Evolutionary conservation across 441 rosid genomes (phyloP).

Genomic region (Gossypium laxum): DNA sequence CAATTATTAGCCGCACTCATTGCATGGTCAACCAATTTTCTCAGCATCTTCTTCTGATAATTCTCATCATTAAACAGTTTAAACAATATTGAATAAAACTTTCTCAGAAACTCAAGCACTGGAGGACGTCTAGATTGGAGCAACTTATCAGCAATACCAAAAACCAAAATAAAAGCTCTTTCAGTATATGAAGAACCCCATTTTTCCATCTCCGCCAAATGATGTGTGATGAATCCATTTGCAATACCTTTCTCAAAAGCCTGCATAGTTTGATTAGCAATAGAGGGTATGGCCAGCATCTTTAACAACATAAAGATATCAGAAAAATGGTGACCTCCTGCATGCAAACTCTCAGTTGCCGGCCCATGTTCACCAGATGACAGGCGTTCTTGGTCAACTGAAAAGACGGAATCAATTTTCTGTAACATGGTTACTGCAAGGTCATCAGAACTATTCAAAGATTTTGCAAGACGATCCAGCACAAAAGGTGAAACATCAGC

Average conservation of each 20-base stretch:
- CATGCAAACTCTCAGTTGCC: conserved; percentile 38
- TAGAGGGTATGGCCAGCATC: conserved; percentile 75
- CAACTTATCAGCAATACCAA: conserved; percentile 84
- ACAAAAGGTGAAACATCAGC: conserved; percentile 67
- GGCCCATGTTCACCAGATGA: conserved; percentile 55
- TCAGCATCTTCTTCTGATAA: conserved; percentile 63
- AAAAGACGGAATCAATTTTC: conserved; percentile 66
- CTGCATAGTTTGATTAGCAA: conserved; percentile 76
- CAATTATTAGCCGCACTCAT: conserved; percentile 51
- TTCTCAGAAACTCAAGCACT: conserved; percentile 73
- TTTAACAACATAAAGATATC: conserved; percentile 78
- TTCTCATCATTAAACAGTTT: conserved; percentile 79
- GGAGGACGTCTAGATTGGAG: conserved; percentile 53
- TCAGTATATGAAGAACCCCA: conserved; percentile 19
- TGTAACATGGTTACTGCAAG: conserved; percentile 67
- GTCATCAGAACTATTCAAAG: conserved; percentile 80
- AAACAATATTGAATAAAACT: conserved; percentile 65
- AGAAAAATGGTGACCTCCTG: conserved; percentile 59
- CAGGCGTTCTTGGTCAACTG: conserved; percentile 40
- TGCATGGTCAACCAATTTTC: conserved; percentile 78
- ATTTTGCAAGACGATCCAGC: conserved; percentile 69
- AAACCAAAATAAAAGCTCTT: conserved; percentile 63
- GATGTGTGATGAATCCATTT: conserved; percentile 63
- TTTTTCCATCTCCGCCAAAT: conserved; percentile 64
- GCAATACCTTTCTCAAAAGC: conserved; percentile 87